Evolutionary conservation across 768 basidiomycete species (phyloP).

Genomic region (Chiua virens): DNA sequence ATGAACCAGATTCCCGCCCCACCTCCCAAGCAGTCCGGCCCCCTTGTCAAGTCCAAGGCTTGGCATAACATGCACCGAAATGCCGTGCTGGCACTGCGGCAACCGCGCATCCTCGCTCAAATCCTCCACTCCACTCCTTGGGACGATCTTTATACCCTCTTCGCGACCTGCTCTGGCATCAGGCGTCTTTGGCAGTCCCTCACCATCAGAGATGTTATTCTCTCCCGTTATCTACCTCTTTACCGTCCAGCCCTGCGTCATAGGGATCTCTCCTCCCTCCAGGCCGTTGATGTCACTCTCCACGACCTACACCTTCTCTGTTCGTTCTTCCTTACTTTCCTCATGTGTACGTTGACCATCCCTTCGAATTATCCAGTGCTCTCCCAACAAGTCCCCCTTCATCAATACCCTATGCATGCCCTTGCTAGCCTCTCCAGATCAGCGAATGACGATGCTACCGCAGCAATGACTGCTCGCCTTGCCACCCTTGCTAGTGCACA

Average conservation of each 20-base stretch:
- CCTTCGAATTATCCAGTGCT: slow-evolving; percentile 43
- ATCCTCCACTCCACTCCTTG: slow-evolving; percentile 36
- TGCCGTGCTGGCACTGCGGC: slow-evolving; percentile 27
- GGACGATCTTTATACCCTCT: slow-evolving; percentile 42
- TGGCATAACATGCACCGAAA: slow-evolving; percentile 30
- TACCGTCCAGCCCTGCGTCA: slow-evolving; percentile 46
- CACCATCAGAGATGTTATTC: slow-evolving; percentile 38
- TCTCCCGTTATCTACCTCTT: slow-evolving; percentile 56
- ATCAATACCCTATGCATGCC: slow-evolving; percentile 71
- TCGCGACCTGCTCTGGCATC: slow-evolving; percentile 35
- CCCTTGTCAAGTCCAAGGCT: slow-evolving; percentile 16
- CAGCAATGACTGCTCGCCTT: slow-evolving; percentile 35
- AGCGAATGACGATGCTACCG: slow-evolving; percentile 27
- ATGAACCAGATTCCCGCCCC: neutral
- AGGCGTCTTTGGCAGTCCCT: slow-evolving; percentile 33
- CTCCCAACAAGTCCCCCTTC: slow-evolving; percentile 63
- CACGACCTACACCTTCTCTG: slow-evolving; percentile 63
- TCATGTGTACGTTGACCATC: slow-evolving; percentile 5
- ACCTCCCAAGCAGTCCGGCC: slow-evolving; percentile 2
- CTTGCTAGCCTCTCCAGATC: slow-evolving; percentile 49
- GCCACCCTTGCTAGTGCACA: slow-evolving; percentile 58
- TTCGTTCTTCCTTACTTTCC: slow-evolving; percentile 40
- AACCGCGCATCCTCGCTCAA: slow-evolving; percentile 34
- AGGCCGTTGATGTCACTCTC: slow-evolving; percentile 52
- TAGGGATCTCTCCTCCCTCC: slow-evolving; percentile 40